These are phyloP conservation scores for Amoebophrya sp. DNA, from an alignment of 169 alveolate genomes.

Conservation along the genomic window DNA sequence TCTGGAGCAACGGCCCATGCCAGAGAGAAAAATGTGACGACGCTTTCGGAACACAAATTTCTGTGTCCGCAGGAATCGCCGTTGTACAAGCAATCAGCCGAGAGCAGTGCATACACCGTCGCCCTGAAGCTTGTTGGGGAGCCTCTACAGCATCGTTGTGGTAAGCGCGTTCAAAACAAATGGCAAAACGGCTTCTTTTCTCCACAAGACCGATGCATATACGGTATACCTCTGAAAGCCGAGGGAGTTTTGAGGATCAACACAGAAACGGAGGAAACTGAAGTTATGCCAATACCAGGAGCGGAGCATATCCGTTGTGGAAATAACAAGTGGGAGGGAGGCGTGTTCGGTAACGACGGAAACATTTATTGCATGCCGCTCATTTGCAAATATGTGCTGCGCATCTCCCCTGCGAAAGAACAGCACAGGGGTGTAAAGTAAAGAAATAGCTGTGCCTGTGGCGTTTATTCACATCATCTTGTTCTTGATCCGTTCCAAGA, in stretches of 20 bases:
- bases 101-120: neutral
- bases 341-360: neutral
- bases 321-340: conserved; percentile 15
- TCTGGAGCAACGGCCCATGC: too few relatives aligned
- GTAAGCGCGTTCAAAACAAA: neutral
- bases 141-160: neutral
- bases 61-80: too few relatives aligned
- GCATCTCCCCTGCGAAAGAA: neutral
- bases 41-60: neutral
- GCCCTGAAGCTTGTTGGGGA: neutral
- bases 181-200: conserved; percentile 5
- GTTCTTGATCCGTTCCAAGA: too few relatives aligned
- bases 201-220: neutral
- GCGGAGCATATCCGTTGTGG: neutral
- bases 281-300: neutral
- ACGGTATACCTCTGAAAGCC: neutral
- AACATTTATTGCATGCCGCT: neutral
- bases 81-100: too few relatives aligned
- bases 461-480: too few relatives aligned
- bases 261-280: neutral
- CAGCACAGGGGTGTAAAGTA: too few relatives aligned
- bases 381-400: neutral
- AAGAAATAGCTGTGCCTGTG: too few relatives aligned
- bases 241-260: neutral
- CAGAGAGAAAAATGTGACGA: too few relatives aligned